Conservation (phyloP, 2,329 filamentous ascomycete genomes). For the Alternaria tenuissima region DNA sequence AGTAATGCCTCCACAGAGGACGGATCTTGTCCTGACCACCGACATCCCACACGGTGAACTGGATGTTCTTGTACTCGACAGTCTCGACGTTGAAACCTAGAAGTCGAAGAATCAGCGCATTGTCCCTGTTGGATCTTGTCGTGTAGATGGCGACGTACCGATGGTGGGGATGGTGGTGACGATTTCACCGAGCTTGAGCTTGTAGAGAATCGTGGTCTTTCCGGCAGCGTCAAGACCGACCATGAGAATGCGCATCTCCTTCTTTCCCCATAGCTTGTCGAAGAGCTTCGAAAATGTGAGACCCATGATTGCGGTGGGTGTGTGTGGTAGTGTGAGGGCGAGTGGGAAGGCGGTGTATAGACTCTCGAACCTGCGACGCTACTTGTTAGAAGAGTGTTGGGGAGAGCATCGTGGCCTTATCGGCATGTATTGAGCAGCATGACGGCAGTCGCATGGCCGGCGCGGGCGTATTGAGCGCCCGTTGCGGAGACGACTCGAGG, state of each 20-base stretch:
- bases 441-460: slow-evolving; percentile 18
- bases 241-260: slow-evolving; percentile 99
- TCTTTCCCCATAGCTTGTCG: slow-evolving; percentile 98
- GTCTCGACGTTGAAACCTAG: slow-evolving; percentile 96
- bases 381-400: slow-evolving; percentile 26
- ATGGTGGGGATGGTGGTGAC: slow-evolving; percentile 98
- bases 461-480: slow-evolving; percentile 36
- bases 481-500: slow-evolving; percentile 37
- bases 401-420: slow-evolving; percentile 19
- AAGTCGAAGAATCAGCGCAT: slow-evolving; percentile 34
- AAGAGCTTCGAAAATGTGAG: slow-evolving; percentile 94
- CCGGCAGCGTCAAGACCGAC: slow-evolving; percentile 95
- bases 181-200: slow-evolving; percentile 97
- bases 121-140: slow-evolving; percentile 4
- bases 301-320: slow-evolving; percentile 77
- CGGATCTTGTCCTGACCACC: slow-evolving; percentile 99
- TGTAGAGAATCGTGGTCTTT: slow-evolving; percentile 98
- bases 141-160: slow-evolving; percentile 56
- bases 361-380: slow-evolving; percentile 48
- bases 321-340: slow-evolving; percentile 35
- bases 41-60: slow-evolving; percentile 99
- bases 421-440: slow-evolving; percentile 15
- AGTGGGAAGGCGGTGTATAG: slow-evolving; percentile 39
- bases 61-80: slow-evolving; percentile 98
- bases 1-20: slow-evolving; percentile 97